Evolutionary conservation across 2,329 filamentous ascomycete species (phyloP).

Genomic region (Fusarium sp.): DNA sequence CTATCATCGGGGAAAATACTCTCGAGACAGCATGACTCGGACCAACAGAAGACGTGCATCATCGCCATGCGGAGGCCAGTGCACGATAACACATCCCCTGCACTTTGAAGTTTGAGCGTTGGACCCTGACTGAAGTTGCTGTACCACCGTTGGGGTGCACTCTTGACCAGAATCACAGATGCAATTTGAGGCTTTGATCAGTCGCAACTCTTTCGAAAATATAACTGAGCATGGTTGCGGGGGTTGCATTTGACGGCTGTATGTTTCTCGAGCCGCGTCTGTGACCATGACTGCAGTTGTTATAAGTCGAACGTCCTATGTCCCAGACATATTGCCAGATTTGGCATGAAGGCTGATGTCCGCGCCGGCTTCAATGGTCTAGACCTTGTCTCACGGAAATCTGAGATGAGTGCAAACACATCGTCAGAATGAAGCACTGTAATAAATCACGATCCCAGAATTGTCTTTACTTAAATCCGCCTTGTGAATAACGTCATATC

Average conservation of each 20-base stretch:
- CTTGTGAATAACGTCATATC: background rate
- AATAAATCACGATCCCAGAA: slow-evolving; percentile 5
- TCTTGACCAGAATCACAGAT: background rate
- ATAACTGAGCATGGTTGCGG: background rate
- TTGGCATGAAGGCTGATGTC: slow-evolving; percentile 40
- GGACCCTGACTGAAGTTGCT: slow-evolving; percentile 21
- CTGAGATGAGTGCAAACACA: slow-evolving; percentile 3
- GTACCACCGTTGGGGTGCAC: slow-evolving; percentile 16
- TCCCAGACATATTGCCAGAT: slow-evolving; percentile 38
- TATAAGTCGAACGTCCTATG: slow-evolving; percentile 32
- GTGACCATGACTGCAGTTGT: slow-evolving; percentile 42
- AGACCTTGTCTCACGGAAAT: slow-evolving; percentile 30
- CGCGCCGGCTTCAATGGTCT: slow-evolving; percentile 40
- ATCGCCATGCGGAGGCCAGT: slow-evolving; percentile 39
- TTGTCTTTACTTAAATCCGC: background rate
- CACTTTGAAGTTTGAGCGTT: slow-evolving; percentile 14
- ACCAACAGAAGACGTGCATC: slow-evolving; percentile 26
- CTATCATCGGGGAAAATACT: slow-evolving; percentile 35
- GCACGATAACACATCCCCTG: slow-evolving; percentile 39
- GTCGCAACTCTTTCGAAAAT: background rate
- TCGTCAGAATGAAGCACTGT: slow-evolving; percentile 26
- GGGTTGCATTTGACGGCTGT: slow-evolving; percentile 19
- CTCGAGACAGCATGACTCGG: slow-evolving; percentile 40
- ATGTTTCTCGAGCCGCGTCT: slow-evolving; percentile 33
- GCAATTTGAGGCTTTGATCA: background rate